phyloP scores from a whole-genome alignment of 768 basidiomycete species.

The Neoboletus brunneissimus region DNA sequence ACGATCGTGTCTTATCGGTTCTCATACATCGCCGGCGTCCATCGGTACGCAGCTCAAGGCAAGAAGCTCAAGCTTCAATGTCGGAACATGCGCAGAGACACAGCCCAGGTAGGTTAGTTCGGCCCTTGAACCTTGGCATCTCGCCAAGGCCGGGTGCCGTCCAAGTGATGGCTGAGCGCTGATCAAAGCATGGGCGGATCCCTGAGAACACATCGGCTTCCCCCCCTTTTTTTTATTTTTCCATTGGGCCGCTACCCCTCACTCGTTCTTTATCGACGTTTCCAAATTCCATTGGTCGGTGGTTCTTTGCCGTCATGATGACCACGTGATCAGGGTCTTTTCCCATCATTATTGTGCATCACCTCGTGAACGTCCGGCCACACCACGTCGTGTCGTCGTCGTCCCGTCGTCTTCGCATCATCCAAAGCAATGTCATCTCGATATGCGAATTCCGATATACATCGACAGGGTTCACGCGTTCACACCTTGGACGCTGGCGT shows the following conservation, averaged over 20 bases:
- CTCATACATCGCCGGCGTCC: neutral
- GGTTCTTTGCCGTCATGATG: neutral
- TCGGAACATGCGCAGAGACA: conserved; percentile 1
- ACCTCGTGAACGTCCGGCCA: too few relatives aligned
- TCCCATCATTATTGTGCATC: too few relatives aligned
- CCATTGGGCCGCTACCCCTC: too few relatives aligned
- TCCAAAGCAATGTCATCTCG: neutral
- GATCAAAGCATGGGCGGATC: neutral
- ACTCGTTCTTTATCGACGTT: neutral
- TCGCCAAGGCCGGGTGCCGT: neutral
- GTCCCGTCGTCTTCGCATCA: neutral
- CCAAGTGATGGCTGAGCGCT: neutral
- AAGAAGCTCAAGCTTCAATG: neutral
- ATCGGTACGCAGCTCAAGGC: neutral
- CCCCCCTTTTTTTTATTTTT: neutral
- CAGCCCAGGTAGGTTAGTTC: conserved; percentile 1
- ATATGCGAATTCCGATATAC: neutral
- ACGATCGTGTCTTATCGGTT: neutral
- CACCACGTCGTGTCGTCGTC: too few relatives aligned
- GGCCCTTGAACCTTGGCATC: neutral
- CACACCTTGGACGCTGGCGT: neutral
- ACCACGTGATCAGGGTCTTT: neutral
- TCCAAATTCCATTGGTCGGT: neutral
- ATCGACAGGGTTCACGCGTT: neutral
- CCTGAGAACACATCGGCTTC: neutral